Evolutionary conservation across 306 rosid genomes (phyloP).

Genomic region (Potentilla sterilis): DNA sequence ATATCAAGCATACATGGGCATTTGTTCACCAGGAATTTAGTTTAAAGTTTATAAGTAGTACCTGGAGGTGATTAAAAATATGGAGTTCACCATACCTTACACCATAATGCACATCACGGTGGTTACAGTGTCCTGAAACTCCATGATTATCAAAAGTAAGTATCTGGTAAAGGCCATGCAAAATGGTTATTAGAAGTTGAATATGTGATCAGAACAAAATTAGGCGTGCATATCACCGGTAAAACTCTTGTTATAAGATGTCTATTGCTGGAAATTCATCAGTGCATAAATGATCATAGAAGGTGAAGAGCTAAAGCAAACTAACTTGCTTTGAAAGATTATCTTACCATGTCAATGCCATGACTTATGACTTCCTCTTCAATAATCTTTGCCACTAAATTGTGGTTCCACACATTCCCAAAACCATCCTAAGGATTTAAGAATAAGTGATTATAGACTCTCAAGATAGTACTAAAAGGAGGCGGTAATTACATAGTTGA

Average conservation of each 20-base stretch:
- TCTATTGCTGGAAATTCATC: slow-evolving; percentile 16
- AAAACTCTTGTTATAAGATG: slow-evolving; percentile 1
- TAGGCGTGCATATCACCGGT: background rate
- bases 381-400: slow-evolving; percentile 53
- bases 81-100: slow-evolving; percentile 52
- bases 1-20: background rate
- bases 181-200: slow-evolving; percentile 2
- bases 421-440: slow-evolving; percentile 75
- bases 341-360: slow-evolving; percentile 62
- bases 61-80: background rate
- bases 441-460: slow-evolving; percentile 19
- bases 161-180: slow-evolving; percentile 45
- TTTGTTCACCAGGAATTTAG: background rate
- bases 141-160: slow-evolving; percentile 80
- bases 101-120: slow-evolving; percentile 71
- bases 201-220: background rate
- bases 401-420: slow-evolving; percentile 71
- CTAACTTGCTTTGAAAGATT: background rate
- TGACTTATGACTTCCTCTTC: slow-evolving; percentile 46
- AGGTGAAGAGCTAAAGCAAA: background rate
- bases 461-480: slow-evolving; percentile 14
- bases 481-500: background rate
- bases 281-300: background rate
- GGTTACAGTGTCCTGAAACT: slow-evolving; percentile 94
- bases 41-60: background rate